Evolutionary conservation across 495 filamentous ascomycete species (phyloP), one percentile per base, ranked within the genome.

Genomic region (Aspergillus affinis): DNA sequence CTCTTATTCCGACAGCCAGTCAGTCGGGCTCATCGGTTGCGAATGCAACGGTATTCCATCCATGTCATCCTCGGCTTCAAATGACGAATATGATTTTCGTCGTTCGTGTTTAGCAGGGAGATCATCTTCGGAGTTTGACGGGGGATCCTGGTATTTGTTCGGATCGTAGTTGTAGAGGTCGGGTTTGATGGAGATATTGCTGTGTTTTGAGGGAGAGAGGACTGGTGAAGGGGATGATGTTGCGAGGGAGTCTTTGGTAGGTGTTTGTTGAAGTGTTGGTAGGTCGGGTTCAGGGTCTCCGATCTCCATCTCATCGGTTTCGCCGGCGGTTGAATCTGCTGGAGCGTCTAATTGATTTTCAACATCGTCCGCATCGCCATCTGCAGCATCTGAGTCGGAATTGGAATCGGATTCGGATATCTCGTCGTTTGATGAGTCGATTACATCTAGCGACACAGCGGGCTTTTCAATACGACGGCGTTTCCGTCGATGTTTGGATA

Each of bases 401-500:
- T 41, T 5, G 13, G 36, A 41, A 4, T 15, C 36, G 13, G 36
- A 41, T 1, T 4, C 36, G 13, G 13, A 41, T 4, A 15, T 19
- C 18, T 20, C 51, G 8, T 53, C 51, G 12, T 41, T 21, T 15
- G 45, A 27, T 12, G 55, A 47, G 18, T 19, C 8, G 0, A 23
- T 53, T 21, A 15, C 19, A 19, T 53, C 17, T 15, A 15, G 12
- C 9, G 13, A 10, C 36, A 41, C 13, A 17, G 13, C 27, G 48
- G 9, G 49, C 49, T 15, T 41, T 56, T 58, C 23, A 17, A 62
- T 41, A 44, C 69, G 65, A 21, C 71, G 63, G 51, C 72, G 63
- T 55, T 81, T 79, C 13, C 47, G 66, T 48, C 61, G 64, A 60
- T 77, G 72, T 52, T 67, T 61, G 6, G 56, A 61, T 58, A 81